Base-by-base conservation (phyloP, 2,329 filamentous ascomycete species). In the Paramyrothecium sp. region DNA sequence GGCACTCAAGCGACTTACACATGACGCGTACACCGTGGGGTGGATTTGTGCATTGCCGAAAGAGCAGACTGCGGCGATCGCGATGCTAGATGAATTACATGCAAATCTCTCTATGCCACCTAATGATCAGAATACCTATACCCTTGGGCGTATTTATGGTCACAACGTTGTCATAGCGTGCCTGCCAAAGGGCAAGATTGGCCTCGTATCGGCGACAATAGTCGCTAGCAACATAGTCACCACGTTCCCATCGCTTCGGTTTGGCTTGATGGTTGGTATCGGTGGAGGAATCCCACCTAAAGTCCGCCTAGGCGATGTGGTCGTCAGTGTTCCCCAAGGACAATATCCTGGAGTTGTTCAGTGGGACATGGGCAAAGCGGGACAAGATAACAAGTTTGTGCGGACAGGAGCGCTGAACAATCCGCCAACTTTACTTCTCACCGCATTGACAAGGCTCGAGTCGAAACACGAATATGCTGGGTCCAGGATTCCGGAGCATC, bases 231-330 rank as follows among this genome's bases (percentile, higher is more conserved):
- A 2, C 2, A 56, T 62, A 58, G 22, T 55, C 7, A 30, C 16
- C 1, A 61, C 51, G 1, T 60, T 62, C 26, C 60, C 59, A 3
- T 30, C 16, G 0, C 21, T 61, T 1, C 60, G 19, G 7, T 30
- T 61, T 16, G 30, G 51, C 0, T 12, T 61, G 7, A 22, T 62
- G 53, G 59, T 59, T 1, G 56, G 60, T 0, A 54, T 61, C 3
- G 60, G 60, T 5, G 58, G 51, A 8, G 58, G 58, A 3, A 30
- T 59, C 1, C 58, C 58, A 20, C 53, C 48, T 1, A 51, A 54
- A 0, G 56, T 61, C 3, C 26, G 58, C 3, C 53, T 60, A 2
- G 60, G 60, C 3, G 60, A 61, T 49, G 53, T 61, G 1, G 60
- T 60, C 0, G 60, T 60, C 1, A 57, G 58, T 23, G 49, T 44